Evolutionary conservation across 345 rosid species (phyloP).

Genomic region (Citrus cavaleriei): DNA sequence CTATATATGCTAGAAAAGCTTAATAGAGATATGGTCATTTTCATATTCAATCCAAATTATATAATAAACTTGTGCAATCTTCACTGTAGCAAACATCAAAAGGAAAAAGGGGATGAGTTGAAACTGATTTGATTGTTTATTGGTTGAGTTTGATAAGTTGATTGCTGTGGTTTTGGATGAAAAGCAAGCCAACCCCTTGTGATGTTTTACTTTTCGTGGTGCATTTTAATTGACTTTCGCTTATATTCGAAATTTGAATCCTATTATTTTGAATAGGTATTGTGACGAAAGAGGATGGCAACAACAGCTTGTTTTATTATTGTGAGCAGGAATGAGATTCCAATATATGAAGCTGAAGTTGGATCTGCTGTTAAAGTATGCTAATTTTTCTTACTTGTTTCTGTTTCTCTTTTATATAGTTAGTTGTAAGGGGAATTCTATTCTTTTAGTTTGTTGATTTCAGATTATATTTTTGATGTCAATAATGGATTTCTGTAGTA

Average conservation of each 20-base stretch:
- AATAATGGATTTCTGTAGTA: background rate
- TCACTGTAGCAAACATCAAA: background rate
- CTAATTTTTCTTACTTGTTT: background rate
- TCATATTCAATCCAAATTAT: background rate
- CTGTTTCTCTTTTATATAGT: background rate
- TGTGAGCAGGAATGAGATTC: slow-evolving; percentile 87
- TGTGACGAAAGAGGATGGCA: slow-evolving; percentile 41
- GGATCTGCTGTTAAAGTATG: slow-evolving; percentile 86
- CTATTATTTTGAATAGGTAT: background rate
- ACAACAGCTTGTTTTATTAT: slow-evolving; percentile 87
- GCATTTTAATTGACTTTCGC: background rate
- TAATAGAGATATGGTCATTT: background rate
- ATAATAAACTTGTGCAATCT: background rate
- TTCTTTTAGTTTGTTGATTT: background rate
- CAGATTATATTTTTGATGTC: background rate
- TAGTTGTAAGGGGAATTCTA: background rate
- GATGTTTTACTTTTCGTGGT: background rate
- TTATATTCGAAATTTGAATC: background rate
- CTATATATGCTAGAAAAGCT: background rate
- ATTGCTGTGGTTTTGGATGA: background rate
- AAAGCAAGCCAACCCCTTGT: background rate
- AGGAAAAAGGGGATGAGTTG: background rate
- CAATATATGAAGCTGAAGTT: slow-evolving; percentile 95
- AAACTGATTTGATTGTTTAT: background rate
- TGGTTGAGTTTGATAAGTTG: background rate